A percentile compares a stretch with the other conserved stretches of the same genome.
Conservation (phyloP, 805 yeast genomes). For the Candida pseudoglaebosa region DNA sequence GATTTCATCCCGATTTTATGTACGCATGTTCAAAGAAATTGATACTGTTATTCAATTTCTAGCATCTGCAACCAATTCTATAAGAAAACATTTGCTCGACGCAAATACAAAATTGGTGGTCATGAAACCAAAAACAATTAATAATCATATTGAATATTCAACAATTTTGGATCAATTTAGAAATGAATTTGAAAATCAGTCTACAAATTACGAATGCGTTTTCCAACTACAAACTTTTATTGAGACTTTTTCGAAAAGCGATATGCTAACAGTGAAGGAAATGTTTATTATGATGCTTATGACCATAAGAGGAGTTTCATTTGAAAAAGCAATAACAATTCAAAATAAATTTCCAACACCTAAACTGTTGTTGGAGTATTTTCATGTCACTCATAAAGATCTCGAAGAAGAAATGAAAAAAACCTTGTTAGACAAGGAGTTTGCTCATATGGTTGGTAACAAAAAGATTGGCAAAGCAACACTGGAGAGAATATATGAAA, state of each 20-base stretch:
- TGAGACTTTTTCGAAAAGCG: conserved; percentile 64
- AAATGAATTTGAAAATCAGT: conserved; percentile 33
- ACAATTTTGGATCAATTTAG: conserved; percentile 40
- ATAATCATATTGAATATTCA: conserved; percentile 49
- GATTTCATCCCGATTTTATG: conserved; percentile 60
- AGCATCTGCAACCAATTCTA: conserved; percentile 42
- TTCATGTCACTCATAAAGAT: conserved; percentile 19
- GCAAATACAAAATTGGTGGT: conserved; percentile 35
- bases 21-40: conserved; percentile 63
- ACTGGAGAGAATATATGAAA: conserved; percentile 49
- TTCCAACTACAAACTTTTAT: conserved; percentile 47
- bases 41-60: conserved; percentile 72
- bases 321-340: conserved; percentile 79
- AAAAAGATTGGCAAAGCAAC: conserved; percentile 49
- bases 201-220: conserved; percentile 31
- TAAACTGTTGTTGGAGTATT: conserved; percentile 48
- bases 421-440: conserved; percentile 20
- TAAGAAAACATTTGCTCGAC: conserved; percentile 23
- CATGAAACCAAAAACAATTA: conserved; percentile 47
- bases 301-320: conserved; percentile 74
- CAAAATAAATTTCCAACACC: conserved; percentile 76
- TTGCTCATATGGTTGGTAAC: conserved; percentile 44
- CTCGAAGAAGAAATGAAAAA: conserved; percentile 24
- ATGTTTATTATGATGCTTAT: conserved; percentile 71
- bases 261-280: conserved; percentile 68